Percentiles rank a stretch among this genome's conserved stretches.
Conservation (phyloP, 2,329 filamentous ascomycete species). For the Apiospora koreana region DNA sequence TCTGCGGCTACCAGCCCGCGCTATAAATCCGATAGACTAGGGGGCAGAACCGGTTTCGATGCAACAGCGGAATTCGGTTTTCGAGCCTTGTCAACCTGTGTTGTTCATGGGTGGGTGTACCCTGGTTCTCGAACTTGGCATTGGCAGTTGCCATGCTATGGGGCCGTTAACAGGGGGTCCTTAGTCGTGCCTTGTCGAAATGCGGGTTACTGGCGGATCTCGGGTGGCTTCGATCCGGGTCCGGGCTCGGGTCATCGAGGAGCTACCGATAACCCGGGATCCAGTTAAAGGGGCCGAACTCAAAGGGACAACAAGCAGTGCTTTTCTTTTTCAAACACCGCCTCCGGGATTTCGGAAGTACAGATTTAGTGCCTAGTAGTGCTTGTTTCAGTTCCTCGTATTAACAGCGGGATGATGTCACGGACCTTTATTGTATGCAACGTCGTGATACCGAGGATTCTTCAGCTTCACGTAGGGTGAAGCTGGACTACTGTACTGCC, state of each 20-base stretch:
- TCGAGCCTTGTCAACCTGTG: neutral
- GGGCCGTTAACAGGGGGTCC: neutral
- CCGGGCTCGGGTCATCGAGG: too few relatives aligned
- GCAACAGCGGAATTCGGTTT: neutral
- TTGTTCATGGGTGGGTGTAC: neutral
- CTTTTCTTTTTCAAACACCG: neutral
- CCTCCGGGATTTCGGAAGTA: neutral
- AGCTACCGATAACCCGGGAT: neutral
- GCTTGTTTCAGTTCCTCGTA: neutral
- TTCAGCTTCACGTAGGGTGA: neutral
- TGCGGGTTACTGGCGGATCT: neutral
- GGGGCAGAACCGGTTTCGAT: neutral
- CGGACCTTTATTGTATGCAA: neutral
- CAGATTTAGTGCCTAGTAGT: neutral
- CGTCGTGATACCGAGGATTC: neutral
- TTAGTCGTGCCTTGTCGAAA: neutral
- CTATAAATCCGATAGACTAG: neutral
- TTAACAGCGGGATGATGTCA: neutral
- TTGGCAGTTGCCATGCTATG: neutral
- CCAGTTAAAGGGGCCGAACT: neutral
- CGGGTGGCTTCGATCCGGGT: neutral
- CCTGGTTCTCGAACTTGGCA: neutral
- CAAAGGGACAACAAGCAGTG: neutral
- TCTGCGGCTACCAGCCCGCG: neutral
- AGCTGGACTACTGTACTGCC: too few relatives aligned